Conservation (phyloP, 345 rosid species). For the Anacardium occidentale region DNA sequence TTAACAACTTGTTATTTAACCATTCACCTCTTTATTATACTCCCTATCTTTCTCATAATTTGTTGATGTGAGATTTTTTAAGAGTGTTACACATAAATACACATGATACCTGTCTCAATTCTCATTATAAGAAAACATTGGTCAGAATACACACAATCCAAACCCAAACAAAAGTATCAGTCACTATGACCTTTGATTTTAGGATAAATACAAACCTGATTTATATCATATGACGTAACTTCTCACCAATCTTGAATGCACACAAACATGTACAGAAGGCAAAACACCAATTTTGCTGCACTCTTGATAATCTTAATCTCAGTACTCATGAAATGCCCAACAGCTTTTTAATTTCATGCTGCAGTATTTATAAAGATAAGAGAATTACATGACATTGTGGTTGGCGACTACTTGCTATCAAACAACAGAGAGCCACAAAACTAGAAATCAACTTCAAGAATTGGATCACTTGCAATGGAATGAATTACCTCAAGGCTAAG, state of each 20-base stretch:
- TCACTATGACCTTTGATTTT: not conserved
- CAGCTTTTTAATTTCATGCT: constrained; percentile 61
- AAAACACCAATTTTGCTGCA: constrained; percentile 1
- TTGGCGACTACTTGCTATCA: not conserved
- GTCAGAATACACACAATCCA: no score
- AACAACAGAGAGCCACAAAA: no score
- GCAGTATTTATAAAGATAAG: constrained; percentile 24
- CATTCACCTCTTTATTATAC: no score
- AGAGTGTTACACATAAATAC: no score
- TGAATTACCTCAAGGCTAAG: constrained; percentile 65
- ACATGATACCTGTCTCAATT: no score
- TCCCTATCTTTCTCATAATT: no score
- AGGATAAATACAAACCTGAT: not conserved
- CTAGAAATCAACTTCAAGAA: not conserved
- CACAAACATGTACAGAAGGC: not conserved
- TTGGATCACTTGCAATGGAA: not conserved
- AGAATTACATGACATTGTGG: not conserved
- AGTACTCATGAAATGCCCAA: constrained; percentile 27
- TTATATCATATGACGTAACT: not conserved
- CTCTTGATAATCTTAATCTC: not conserved
- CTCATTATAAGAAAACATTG: no score
- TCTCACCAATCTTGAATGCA: not conserved
- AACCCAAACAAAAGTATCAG: no score
- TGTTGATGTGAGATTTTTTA: no score
- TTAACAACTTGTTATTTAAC: no score